Evolutionary conservation across 169 alveolate species (phyloP).

Genomic region (Neospora caninum): DNA sequence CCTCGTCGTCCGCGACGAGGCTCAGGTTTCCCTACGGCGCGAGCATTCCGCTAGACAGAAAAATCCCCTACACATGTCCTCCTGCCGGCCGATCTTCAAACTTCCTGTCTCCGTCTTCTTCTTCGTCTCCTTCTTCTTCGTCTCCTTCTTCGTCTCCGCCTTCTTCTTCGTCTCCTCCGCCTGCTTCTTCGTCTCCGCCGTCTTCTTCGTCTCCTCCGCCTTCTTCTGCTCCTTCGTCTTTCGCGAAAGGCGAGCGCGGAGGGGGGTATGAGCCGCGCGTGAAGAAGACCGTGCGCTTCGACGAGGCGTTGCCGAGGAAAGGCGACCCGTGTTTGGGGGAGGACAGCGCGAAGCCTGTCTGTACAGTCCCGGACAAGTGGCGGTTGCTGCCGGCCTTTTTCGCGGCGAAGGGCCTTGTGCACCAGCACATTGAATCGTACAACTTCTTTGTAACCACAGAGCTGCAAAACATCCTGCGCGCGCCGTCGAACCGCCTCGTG

Average conservation of each 20-base stretch:
- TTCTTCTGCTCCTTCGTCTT: too few relatives aligned
- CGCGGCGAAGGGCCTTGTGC: constrained; percentile 90
- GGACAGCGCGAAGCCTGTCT: constrained; percentile 57
- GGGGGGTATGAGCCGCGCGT: not conserved
- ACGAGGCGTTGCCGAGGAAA: not conserved
- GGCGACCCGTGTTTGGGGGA: not conserved
- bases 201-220: not conserved
- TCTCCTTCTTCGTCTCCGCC: too few relatives aligned
- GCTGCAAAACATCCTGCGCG: constrained; percentile 87
- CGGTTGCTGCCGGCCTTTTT: constrained; percentile 90
- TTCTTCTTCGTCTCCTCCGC: not conserved
- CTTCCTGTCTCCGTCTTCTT: too few relatives aligned
- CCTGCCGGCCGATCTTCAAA: not conserved
- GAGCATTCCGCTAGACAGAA: not conserved
- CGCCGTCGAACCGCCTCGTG: constrained; percentile 82
- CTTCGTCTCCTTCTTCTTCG: too few relatives aligned
- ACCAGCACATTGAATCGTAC: constrained; percentile 92
- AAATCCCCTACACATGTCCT: not conserved
- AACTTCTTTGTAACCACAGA: constrained; percentile 89
- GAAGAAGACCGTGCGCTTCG: not conserved
- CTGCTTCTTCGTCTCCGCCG: not conserved
- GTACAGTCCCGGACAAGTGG: constrained; percentile 85
- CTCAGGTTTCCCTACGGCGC: not conserved
- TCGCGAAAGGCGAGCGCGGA: not conserved
- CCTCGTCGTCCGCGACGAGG: not conserved